Evolutionary conservation across 1,139 yeast species (phyloP).

Genomic region (Eremothecium cymbalariae): DNA sequence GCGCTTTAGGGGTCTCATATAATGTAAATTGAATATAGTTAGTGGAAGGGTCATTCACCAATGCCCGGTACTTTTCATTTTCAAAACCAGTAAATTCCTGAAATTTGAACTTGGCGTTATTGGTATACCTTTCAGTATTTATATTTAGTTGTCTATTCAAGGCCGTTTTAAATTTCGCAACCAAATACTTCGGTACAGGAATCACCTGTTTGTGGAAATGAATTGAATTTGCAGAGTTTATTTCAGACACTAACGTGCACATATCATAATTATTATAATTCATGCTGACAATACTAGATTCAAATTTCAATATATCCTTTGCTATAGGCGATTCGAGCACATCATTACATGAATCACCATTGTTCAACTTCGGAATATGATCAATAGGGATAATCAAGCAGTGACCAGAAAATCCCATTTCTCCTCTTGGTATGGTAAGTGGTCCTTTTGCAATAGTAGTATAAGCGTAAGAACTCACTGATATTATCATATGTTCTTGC

Average conservation of each 20-base stretch:
- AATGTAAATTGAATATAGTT: constrained; percentile 35
- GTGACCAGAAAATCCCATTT: constrained; percentile 64
- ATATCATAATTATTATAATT: constrained; percentile 37
- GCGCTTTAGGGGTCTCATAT: constrained; percentile 29
- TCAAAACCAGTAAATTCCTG: constrained; percentile 24
- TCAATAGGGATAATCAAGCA: constrained; percentile 75
- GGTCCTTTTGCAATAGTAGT: constrained; percentile 87
- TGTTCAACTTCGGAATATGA: constrained; percentile 47
- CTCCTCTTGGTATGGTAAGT: constrained; percentile 42
- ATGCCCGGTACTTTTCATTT: constrained; percentile 26
- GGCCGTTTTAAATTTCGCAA: constrained; percentile 34
- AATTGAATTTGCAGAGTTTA: constrained; percentile 47
- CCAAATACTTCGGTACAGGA: constrained; percentile 44
- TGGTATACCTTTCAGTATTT: constrained; percentile 44
- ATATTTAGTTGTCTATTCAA: constrained; percentile 37
- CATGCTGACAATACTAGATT: constrained; percentile 40
- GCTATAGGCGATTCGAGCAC: constrained; percentile 33
- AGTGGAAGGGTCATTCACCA: constrained; percentile 34
- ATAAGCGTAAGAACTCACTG: constrained; percentile 61
- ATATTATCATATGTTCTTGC: constrained; percentile 71
- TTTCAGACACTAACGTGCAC: constrained; percentile 52
- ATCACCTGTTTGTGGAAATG: constrained; percentile 61
- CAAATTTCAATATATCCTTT: constrained; percentile 39
- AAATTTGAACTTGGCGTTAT: constrained; percentile 41
- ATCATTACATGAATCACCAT: constrained; percentile 12